A percentile compares a stretch with the other conserved stretches of the same genome.
phyloP scores from a whole-genome alignment of 1,284 basidiomycete genomes.

The Tetrapyrgos nigripes region DNA sequence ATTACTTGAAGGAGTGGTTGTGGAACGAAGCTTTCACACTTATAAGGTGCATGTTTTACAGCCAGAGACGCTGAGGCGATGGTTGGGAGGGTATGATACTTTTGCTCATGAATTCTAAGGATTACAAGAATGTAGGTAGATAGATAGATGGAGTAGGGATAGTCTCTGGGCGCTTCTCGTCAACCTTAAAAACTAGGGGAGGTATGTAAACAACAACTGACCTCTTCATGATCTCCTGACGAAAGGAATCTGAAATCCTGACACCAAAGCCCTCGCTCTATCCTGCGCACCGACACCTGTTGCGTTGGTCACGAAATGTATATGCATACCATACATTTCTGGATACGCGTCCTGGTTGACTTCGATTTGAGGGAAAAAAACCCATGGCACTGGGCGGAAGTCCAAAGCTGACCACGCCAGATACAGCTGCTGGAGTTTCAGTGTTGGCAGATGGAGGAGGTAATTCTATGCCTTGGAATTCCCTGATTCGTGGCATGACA shows the following conservation, averaged over 20 bases:
- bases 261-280: slow-evolving; percentile 82
- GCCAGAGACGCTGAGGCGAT: no score
- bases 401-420: slow-evolving; percentile 91
- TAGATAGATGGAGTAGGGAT: neutral
- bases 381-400: slow-evolving; percentile 84
- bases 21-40: neutral
- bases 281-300: slow-evolving; percentile 87
- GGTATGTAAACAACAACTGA: no score
- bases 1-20: no score
- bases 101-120: neutral
- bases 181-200: no score
- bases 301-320: slow-evolving; percentile 90
- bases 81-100: neutral
- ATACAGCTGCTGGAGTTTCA: slow-evolving; percentile 77
- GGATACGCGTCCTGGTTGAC: slow-evolving; percentile 91
- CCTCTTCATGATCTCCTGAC: slow-evolving; percentile 28
- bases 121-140: no score
- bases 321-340: slow-evolving; percentile 85
- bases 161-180: no score
- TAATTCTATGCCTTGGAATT: slow-evolving; percentile 85
- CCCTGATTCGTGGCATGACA: slow-evolving; percentile 91
- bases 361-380: slow-evolving; percentile 94
- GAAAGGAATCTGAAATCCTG: slow-evolving; percentile 92
- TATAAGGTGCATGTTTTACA: no score
- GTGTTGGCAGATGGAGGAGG: slow-evolving; percentile 68